These are phyloP conservation scores for Xylaria sp. DNA, from an alignment of 2,329 filamentous ascomycete species.

Conservation along the genomic window DNA sequence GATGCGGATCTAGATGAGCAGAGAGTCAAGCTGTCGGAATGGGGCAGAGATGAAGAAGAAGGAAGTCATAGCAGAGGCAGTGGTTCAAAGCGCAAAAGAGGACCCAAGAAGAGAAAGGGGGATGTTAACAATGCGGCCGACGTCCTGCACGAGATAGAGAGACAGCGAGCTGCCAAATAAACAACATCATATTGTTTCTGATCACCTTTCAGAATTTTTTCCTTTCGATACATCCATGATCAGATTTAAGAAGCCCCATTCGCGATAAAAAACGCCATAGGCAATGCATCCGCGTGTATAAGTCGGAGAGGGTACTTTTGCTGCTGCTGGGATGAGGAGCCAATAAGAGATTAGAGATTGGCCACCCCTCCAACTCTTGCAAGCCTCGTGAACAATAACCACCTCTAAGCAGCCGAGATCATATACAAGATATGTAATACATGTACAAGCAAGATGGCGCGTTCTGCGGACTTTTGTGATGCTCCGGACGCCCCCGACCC, in stretches of 20 bases:
- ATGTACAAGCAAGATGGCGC: not conserved
- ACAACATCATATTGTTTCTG: conserved; percentile 8
- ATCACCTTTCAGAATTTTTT: not conserved
- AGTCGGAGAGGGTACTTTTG: not conserved
- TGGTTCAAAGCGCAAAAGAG: conserved; percentile 72
- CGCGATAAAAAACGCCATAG: not conserved
- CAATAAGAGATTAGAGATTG: conserved; percentile 18
- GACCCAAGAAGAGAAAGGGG: conserved; percentile 79
- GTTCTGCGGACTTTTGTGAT: conserved; percentile 2
- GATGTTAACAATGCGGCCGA: conserved; percentile 82
- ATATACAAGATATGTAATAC: not conserved
- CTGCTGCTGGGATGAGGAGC: conserved; percentile 15
- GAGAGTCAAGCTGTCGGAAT: conserved; percentile 74
- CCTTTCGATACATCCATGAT: conserved; percentile 2
- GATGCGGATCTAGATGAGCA: conserved; percentile 81
- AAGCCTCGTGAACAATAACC: conserved; percentile 6
- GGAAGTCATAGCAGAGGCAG: conserved; percentile 56
- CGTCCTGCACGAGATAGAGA: conserved; percentile 81
- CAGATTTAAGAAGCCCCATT: not conserved
- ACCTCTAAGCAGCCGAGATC: not conserved
- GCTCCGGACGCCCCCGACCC: conserved; percentile 8
- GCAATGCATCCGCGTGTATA: not conserved
- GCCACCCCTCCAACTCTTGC: conserved; percentile 15
- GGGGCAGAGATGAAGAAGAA: conserved; percentile 64
- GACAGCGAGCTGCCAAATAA: conserved; percentile 55